Base-by-base conservation (phyloP, 805 yeast genomes). In the Lipomyces starkeyi region DNA sequence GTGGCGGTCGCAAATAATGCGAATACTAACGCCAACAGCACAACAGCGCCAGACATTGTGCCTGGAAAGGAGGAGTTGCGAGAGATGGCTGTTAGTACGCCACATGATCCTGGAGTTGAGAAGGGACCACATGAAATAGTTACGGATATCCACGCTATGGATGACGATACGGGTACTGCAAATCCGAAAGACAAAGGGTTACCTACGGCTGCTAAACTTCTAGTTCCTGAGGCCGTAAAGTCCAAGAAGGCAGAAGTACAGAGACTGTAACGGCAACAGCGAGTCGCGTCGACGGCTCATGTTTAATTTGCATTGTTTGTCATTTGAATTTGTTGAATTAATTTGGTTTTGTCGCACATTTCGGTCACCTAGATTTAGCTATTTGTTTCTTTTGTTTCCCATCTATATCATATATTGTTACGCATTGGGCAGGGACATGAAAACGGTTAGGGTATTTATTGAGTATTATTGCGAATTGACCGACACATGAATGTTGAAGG, bases 171-270 rank as follows among this genome's bases (percentile, higher is more conserved):
- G 7, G 37, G 32, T 14, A n/a, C 32, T 14, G 37, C 40, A 13
- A 9, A 14, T 5, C 49, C 25, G 3, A n/a, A 55, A 2, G 54
- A 22, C 22, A 43, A 43, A n/a, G 22, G 7, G 20, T 11, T n/a
- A 43, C 11, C 53, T 25, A 29, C 56, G 37, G 25, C 54, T 43
- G n/a, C 34, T 43, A 34, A 43, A 13, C 55, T n/a, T 43, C n/a
- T 37, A 29, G 49, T 53, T 20, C 62, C 61, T 29, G 47, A 57
- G 34, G 29, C 55, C 3, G 55, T 40, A 29, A 60, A 60, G 59
- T 61, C 64, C 27, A 57, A 59, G 54, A 61, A 65, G 47, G 37
- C 64, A 20, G 43, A 60, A 20, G 40, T 61, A 40, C 68, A 59
- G 58, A 20, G 61, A 3, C 14, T 40, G 53, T 55, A 59, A 49